Conservation (phyloP, 163 green algal species). For the Volvox carteri region DNA sequence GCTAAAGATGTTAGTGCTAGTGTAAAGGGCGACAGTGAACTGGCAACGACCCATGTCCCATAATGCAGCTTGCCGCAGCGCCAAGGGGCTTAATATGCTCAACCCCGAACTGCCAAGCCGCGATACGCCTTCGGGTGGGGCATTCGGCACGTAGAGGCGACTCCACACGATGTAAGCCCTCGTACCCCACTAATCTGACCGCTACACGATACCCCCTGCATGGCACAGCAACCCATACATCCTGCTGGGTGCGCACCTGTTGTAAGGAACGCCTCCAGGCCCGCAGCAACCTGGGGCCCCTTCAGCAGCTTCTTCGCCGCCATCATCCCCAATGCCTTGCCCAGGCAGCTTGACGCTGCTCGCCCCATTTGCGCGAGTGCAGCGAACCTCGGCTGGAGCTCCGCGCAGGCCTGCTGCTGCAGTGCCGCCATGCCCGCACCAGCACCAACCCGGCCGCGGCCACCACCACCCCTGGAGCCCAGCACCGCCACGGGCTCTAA, state of each 20-base stretch:
- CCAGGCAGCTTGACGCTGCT: conserved; percentile 66
- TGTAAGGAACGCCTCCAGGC: conserved; percentile 73
- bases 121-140: too few relatives aligned
- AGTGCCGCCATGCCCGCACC: background rate
- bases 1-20: too few relatives aligned
- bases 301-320: conserved; percentile 69
- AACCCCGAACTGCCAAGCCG: too few relatives aligned
- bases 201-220: too few relatives aligned
- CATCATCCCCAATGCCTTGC: conserved; percentile 63
- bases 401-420: conserved; percentile 38
- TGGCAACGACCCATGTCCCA: too few relatives aligned
- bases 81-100: too few relatives aligned
- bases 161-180: too few relatives aligned
- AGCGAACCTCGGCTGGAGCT: conserved; percentile 70
- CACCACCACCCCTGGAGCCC: background rate
- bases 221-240: too few relatives aligned
- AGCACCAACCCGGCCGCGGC: background rate
- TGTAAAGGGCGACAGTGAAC: too few relatives aligned
- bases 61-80: too few relatives aligned
- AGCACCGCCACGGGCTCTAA: conserved; percentile 62
- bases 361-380: conserved; percentile 64
- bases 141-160: too few relatives aligned
- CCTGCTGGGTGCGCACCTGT: conserved; percentile 29
- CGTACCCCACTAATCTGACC: too few relatives aligned
- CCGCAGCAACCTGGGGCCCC: conserved; percentile 56